phyloP scores from a whole-genome alignment of 176 grass and related monocot genomes.

The Sorghum bicolor region Sorghum_bicolor_NCBIv3 NC_012875.2:58568501-58569000 shows the following conservation, averaged over 20 bases:
- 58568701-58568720: background rate
- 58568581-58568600: conserved; percentile 4
- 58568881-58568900: conserved; percentile 37
- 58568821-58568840: conserved; percentile 47
- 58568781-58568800: conserved; percentile 48
- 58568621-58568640: conserved; percentile 28
- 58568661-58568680: background rate
- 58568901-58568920: conserved; percentile 59
- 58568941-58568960: conserved; percentile 75
- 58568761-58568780: conserved; percentile 37
- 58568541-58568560: conserved; percentile 8
- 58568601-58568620: background rate
- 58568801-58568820: conserved; percentile 15
- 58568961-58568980: conserved; percentile 54
- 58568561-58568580: background rate
- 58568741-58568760: conserved; percentile 30
- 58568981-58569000: conserved; percentile 73
- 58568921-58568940: conserved; percentile 33
- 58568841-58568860: conserved; percentile 37
- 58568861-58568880: conserved; percentile 50
- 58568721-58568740: background rate
- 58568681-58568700: background rate
- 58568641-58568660: background rate
- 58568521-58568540: background rate
- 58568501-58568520: background rate